These are phyloP conservation scores for Canariomyces notabilis DNA, from an alignment of 2,329 filamentous ascomycete genomes.

Conservation along the genomic window DNA sequence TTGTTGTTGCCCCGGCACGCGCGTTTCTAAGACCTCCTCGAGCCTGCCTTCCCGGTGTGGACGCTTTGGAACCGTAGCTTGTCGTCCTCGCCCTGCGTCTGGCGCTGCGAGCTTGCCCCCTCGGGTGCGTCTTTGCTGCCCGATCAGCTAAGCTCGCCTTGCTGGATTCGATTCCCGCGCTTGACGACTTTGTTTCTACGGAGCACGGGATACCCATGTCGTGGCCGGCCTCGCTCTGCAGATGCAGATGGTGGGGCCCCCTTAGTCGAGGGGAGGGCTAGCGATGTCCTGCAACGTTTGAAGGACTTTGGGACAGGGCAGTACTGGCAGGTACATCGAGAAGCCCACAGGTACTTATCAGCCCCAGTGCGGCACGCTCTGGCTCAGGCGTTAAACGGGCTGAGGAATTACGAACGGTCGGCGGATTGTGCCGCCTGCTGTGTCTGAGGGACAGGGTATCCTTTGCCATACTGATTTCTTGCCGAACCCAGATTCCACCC, in stretches of 20 bases:
- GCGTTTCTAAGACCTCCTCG: background rate
- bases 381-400: background rate
- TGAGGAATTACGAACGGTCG: background rate
- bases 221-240: slow-evolving; percentile 10
- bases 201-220: slow-evolving; percentile 15
- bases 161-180: slow-evolving; percentile 7
- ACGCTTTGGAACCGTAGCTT: slow-evolving; percentile 1
- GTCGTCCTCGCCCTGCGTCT: slow-evolving; percentile 4
- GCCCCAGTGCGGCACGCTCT: background rate
- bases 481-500: background rate
- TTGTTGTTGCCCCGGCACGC: background rate
- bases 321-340: slow-evolving; percentile 18
- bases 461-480: background rate
- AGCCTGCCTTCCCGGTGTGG: slow-evolving; percentile 4
- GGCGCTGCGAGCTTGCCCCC: slow-evolving; percentile 5
- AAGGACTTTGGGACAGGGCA: slow-evolving; percentile 6
- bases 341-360: slow-evolving; percentile 16
- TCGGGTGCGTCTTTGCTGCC: slow-evolving; percentile 19
- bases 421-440: background rate
- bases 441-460: background rate
- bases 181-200: slow-evolving; percentile 4
- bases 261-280: slow-evolving; percentile 9
- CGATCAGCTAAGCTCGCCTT: slow-evolving; percentile 9
- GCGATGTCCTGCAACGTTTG: background rate
- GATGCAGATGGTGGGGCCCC: slow-evolving; percentile 11